phyloP scores from a whole-genome alignment of 306 rosid genomes.

The Prunus salicina region DNA sequence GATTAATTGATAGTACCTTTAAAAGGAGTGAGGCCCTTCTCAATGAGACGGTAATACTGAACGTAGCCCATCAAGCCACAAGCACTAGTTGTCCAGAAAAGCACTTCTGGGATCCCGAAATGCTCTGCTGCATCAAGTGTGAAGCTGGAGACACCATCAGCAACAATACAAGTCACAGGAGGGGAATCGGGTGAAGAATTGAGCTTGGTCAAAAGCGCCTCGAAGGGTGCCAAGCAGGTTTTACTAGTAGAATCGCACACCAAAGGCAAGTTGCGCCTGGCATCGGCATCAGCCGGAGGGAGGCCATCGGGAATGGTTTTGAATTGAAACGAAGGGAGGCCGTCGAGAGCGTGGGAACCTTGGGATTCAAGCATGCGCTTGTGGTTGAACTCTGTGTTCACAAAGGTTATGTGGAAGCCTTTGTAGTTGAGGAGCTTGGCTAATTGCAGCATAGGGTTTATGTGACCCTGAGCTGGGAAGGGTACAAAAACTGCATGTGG shows the following conservation, averaged over 20 bases:
- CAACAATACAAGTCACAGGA: slow-evolving; percentile 31
- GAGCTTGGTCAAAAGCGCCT: slow-evolving; percentile 19
- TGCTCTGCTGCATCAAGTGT: slow-evolving; percentile 40
- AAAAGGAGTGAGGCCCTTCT: slow-evolving; percentile 28
- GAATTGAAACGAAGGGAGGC: slow-evolving; percentile 31
- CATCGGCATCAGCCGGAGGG: slow-evolving; percentile 19
- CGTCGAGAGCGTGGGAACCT: slow-evolving; percentile 23
- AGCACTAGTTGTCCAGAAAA: slow-evolving; percentile 41
- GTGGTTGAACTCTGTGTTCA: slow-evolving; percentile 38
- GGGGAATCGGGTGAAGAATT: slow-evolving; percentile 14
- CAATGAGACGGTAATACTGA: slow-evolving; percentile 25
- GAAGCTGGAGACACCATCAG: slow-evolving; percentile 38
- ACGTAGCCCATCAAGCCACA: slow-evolving; percentile 34
- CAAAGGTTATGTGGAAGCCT: slow-evolving; percentile 41
- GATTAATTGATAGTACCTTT: slow-evolving; percentile 22
- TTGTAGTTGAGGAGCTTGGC: slow-evolving; percentile 34
- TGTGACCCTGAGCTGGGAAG: slow-evolving; percentile 40
- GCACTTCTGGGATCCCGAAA: slow-evolving; percentile 30
- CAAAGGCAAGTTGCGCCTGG: slow-evolving; percentile 23
- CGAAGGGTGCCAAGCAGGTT: slow-evolving; percentile 23
- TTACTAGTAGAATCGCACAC: slow-evolving; percentile 10
- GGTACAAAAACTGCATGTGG: slow-evolving; percentile 29
- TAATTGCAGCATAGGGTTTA: slow-evolving; percentile 34
- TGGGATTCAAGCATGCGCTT: slow-evolving; percentile 31
- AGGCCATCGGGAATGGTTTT: slow-evolving; percentile 36